Evolutionary conservation across 2,329 filamentous ascomycete species (phyloP), one percentile per base, ranked within the genome.

Genomic region (Alternaria brassicicola): DNA sequence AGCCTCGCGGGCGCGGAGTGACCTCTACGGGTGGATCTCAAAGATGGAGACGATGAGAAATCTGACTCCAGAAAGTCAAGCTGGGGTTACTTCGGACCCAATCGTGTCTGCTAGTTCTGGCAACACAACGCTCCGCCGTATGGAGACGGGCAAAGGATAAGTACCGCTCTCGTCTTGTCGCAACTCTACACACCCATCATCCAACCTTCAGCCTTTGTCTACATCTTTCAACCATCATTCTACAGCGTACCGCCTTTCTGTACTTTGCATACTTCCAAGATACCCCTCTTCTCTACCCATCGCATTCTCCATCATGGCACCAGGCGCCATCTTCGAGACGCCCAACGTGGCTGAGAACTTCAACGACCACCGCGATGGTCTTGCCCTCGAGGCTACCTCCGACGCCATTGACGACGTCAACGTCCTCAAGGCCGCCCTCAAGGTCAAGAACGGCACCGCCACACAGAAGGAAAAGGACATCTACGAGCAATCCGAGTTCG

Each of bases 401-500:
- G 86, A 88, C 67, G 80, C 83, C 65, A 83, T 88, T 65, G 85
- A 88, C 69, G 78, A 81, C 21, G 84, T 88, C 73, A 88, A 88
- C 68, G 79, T 88, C 52, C 79, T 86, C 66, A 87, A 86, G 68
- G 83, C 81, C 52, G 79, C 80, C 52, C 72, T 86, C 67, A 82
- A 83, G 63, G 78, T 79, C 64, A 82, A 81, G 70, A 77, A 81
- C 60, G 74, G 78, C 72, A 78, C 74, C 54, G 75, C 79, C 35
- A 78, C 78, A 23, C 74, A 80, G 61, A 72, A 78, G 58, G 79
- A 82, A 61, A 78, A 77, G 61, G 78, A 82, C 71, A 80, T 84
- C 66, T 84, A 85, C 71, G 82, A 84, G 42, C 73, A 80, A 59
- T 89, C 89, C 58, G 81, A 88, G 65, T 92, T 93, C 74, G 90